phyloP scores from a whole-genome alignment of 371 early-diverging fungal genomes.

The Cokeromyces recurvatus region DNA sequence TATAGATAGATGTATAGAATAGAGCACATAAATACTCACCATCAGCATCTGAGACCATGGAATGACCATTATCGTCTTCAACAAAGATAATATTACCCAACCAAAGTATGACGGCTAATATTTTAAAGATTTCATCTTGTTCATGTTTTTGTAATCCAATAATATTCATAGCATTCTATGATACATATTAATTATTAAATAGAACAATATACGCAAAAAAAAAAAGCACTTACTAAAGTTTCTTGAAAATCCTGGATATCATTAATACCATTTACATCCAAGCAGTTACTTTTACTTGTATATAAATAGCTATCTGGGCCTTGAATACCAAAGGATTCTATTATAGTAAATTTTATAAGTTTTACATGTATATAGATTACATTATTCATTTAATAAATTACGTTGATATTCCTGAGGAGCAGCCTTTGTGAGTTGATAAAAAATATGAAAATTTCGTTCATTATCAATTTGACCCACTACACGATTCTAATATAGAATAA shows the following conservation, averaged over 20 bases:
- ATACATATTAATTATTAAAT: not conserved
- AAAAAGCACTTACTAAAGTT: conserved; percentile 51
- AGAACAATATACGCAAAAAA: too few relatives aligned
- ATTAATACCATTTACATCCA: conserved; percentile 79
- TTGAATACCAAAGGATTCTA: conserved; percentile 72
- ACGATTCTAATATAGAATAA: conserved; percentile 54
- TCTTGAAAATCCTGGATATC: conserved; percentile 71
- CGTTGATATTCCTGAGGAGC: conserved; percentile 71
- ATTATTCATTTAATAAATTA: conserved; percentile 16
- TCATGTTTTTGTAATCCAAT: conserved; percentile 72
- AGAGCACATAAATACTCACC: too few relatives aligned
- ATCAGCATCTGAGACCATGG: conserved; percentile 60
- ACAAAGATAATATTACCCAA: conserved; percentile 75
- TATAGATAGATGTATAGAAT: too few relatives aligned
- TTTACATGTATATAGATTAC: not conserved
- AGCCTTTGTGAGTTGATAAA: conserved; percentile 85
- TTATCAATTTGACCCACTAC: conserved; percentile 94
- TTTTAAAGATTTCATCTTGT: conserved; percentile 76
- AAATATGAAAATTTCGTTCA: conserved; percentile 98
- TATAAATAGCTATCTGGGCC: conserved; percentile 81
- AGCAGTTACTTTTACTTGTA: conserved; percentile 70
- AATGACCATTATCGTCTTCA: conserved; percentile 63
- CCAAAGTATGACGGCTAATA: conserved; percentile 81
- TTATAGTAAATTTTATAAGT: too few relatives aligned
- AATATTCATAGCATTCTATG: conserved; percentile 72